Evolutionary conservation across 2,329 filamentous ascomycete genomes (phyloP).

Genomic region (Neofusicoccum umdonicola): DNA sequence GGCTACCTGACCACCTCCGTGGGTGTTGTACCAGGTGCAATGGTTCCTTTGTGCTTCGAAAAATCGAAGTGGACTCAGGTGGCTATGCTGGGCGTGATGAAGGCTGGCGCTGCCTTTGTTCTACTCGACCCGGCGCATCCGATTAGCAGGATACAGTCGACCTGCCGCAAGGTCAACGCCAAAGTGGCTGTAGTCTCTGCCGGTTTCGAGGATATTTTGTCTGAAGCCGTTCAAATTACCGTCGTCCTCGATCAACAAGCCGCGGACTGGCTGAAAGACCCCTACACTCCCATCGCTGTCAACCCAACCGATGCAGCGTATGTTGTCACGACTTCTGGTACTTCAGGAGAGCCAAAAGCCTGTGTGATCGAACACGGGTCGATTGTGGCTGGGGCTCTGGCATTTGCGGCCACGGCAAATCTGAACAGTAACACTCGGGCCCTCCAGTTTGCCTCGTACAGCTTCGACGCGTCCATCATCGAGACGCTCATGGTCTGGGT

Average conservation of each 20-base stretch:
- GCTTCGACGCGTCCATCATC: conserved; percentile 32
- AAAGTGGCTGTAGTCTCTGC: conserved; percentile 30
- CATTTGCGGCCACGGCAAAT: background rate
- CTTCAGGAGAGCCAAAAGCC: conserved; percentile 33
- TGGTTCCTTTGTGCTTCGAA: conserved; percentile 5
- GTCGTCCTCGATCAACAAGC: background rate
- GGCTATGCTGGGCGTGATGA: conserved; percentile 37
- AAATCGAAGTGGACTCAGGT: conserved; percentile 29
- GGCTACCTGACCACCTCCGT: conserved; percentile 33
- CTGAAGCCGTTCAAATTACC: background rate
- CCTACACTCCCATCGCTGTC: background rate
- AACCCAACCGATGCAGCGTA: background rate
- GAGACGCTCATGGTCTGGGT: conserved; percentile 34
- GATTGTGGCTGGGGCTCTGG: conserved; percentile 27
- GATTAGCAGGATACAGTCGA: background rate
- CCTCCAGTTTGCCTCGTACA: conserved; percentile 22
- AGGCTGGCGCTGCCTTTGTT: conserved; percentile 26
- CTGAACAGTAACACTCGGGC: conserved; percentile 20
- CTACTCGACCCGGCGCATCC: conserved; percentile 27
- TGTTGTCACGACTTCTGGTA: conserved; percentile 37
- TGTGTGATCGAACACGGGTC: conserved; percentile 30
- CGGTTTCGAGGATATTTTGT: background rate
- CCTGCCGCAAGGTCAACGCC: conserved; percentile 29
- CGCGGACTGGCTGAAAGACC: no score
- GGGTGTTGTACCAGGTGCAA: conserved; percentile 23